Percentiles rank a stretch among this genome's conserved stretches.
phyloP scores from a whole-genome alignment of 768 basidiomycete species.

The Macrolepiota fuliginosa region DNA sequence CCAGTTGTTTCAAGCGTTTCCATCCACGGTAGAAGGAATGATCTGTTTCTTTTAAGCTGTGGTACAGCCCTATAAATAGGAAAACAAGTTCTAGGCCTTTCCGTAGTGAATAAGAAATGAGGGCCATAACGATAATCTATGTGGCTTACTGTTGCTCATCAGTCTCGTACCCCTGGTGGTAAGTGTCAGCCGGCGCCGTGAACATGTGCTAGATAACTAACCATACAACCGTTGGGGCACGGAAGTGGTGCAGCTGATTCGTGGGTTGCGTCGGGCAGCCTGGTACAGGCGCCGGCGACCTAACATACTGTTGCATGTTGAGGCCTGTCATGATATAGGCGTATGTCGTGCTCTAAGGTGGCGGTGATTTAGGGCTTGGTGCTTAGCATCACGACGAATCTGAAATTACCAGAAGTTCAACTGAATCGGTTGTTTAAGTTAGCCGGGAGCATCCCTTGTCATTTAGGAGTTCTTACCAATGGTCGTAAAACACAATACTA shows the following conservation, averaged over 20 bases:
- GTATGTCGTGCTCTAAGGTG: slow-evolving; percentile 7
- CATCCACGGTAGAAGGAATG: not conserved
- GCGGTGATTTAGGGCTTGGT: not conserved
- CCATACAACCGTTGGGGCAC: slow-evolving; percentile 1
- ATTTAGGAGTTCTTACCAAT: not conserved
- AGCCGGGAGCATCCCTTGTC: not conserved
- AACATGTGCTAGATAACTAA: not conserved
- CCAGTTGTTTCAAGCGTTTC: not conserved
- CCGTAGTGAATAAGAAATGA: not conserved
- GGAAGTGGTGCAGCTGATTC: not conserved
- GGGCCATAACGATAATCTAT: not conserved
- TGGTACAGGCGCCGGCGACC: not conserved
- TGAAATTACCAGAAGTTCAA: not conserved
- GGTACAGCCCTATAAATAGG: not conserved
- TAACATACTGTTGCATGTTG: not conserved
- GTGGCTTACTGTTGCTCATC: not conserved
- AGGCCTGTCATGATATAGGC: slow-evolving; percentile 7
- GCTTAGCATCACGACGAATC: not conserved
- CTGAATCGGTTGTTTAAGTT: not conserved
- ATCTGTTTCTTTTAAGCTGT: not conserved
- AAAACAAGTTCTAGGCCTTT: slow-evolving; percentile 1
- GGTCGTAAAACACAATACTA: not conserved
- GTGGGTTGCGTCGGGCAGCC: not conserved
- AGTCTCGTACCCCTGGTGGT: slow-evolving; percentile 5
- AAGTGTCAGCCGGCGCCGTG: not conserved